Percentiles rank a stretch among this genome's conserved stretches.
Evolutionary conservation across 2,329 filamentous ascomycete species (phyloP).

Genomic region (Pseudohalonectria lignicola): DNA sequence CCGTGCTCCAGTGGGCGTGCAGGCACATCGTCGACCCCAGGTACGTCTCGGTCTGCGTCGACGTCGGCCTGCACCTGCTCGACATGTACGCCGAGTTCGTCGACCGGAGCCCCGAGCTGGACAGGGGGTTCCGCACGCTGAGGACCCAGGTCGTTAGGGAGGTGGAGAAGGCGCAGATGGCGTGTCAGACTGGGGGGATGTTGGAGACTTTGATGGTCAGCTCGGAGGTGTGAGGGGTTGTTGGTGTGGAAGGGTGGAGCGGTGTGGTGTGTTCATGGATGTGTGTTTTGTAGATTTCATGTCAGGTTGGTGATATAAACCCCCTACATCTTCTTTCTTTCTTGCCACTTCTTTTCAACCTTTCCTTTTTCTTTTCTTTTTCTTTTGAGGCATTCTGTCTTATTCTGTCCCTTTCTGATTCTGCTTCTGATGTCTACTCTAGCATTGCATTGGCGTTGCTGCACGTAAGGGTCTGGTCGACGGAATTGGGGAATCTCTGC

Average conservation of each 20-base stretch:
- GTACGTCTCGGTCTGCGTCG: constrained; percentile 70
- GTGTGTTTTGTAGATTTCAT: too few relatives aligned
- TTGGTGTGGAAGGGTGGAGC: background rate
- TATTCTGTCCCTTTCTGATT: too few relatives aligned
- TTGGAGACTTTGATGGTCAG: constrained; percentile 55
- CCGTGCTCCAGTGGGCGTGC: constrained; percentile 73
- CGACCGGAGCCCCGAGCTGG: constrained; percentile 61
- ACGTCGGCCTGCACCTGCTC: constrained; percentile 70
- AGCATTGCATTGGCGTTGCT: too few relatives aligned
- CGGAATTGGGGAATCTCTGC: too few relatives aligned
- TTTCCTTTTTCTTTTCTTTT: too few relatives aligned
- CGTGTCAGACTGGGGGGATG: constrained; percentile 78
- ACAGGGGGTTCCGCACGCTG: constrained; percentile 57
- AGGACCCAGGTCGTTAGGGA: constrained; percentile 62
- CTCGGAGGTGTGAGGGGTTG: constrained; percentile 1
- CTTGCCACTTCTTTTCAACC: too few relatives aligned
- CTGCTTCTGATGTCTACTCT: too few relatives aligned
- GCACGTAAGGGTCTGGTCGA: too few relatives aligned
- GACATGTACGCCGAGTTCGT: constrained; percentile 81
- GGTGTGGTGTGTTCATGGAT: too few relatives aligned
- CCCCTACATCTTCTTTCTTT: too few relatives aligned
- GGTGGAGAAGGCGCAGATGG: constrained; percentile 74
- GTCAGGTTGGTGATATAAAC: too few relatives aligned
- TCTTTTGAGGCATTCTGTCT: too few relatives aligned
- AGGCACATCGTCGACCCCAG: constrained; percentile 74